These are phyloP conservation scores for Trichocladium uniseriatum DNA, from an alignment of 495 filamentous ascomycete species.

Conservation along the genomic window DNA sequence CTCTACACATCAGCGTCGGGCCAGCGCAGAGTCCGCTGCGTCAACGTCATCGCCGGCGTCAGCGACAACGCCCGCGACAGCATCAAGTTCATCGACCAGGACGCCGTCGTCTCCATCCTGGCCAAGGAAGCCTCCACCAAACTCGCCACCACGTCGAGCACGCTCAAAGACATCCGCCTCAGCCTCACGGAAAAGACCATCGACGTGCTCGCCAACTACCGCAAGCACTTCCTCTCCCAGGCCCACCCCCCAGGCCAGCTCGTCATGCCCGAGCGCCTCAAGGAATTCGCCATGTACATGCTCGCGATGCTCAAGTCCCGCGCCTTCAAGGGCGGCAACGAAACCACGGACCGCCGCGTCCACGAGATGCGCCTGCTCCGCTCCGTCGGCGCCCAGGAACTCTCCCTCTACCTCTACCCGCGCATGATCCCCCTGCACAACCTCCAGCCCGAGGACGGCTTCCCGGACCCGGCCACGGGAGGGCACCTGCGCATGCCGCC, in stretches of 20 bases:
- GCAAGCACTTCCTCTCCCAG: conserved; percentile 71
- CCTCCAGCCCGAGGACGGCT: conserved; percentile 77
- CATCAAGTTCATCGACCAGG: conserved; percentile 90
- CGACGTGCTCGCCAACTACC: conserved; percentile 87
- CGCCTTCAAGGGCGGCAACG: conserved; percentile 87
- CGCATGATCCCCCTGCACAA: conserved; percentile 88
- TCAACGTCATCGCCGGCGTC: conserved; percentile 86
- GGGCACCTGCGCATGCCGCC: conserved; percentile 77
- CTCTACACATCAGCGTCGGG: conserved; percentile 89
- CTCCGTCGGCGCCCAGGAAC: conserved; percentile 72
- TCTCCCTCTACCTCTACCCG: conserved; percentile 91
- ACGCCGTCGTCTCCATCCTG: conserved; percentile 76
- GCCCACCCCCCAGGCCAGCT: conserved; percentile 88
- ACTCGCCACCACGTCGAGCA: conserved; percentile 56
- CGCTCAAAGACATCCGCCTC: conserved; percentile 79
- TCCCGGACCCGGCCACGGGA: conserved; percentile 64
- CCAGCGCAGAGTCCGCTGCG: conserved; percentile 83
- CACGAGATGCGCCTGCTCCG: conserved; percentile 88
- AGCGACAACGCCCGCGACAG: conserved; percentile 73
- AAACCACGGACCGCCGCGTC: conserved; percentile 83
- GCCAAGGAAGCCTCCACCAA: conserved; percentile 87
- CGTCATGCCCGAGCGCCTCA: conserved; percentile 89
- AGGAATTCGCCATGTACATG: conserved; percentile 96
- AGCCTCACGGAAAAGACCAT: conserved; percentile 84
- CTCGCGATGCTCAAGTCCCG: conserved; percentile 85